Evolutionary conservation across 78 protist genomes (phyloP), one percentile per base, ranked within the genome.

Genomic region (Speleostelium caveatum): DNA sequence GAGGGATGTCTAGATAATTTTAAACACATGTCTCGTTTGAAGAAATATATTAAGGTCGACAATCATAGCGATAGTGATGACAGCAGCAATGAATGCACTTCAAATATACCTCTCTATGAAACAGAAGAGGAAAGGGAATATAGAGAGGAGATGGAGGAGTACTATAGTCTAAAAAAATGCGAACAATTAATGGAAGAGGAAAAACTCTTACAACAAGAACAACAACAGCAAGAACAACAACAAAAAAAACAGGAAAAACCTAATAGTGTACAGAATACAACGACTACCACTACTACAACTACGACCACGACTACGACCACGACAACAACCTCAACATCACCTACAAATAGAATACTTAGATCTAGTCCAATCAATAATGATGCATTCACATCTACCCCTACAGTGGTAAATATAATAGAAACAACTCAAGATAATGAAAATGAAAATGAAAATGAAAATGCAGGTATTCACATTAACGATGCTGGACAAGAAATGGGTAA

Each of bases 401-500:
- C n/a, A n/a, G n/a, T n/a, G n/a, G n/a, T n/a, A n/a, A n/a, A 68
- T 45, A 8, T 45, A 38, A 2, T 68, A 5, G 51, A 6, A 10
- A 38, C 24, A 66, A 38, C 53, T 16, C 26, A 14, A 66, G 22
- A 42, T 24, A 5, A 42, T 17, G 6, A 39, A n/a, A 26, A 21
- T 3, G 21, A n/a, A 68, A 26, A n/a, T 19, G 30, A 16, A 42
- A n/a, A n/a, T n/a, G 12, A 38, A 68, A 12, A 41, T n/a, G 10
- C 41, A 8, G 36, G 42, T 24, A 32, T 65, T 36, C 26, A 65
- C 30, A 12, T 36, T 17, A 65, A 65, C 30, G 72, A 65, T 28
- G 14, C 14, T 65, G 72, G 59, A 10, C 42, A 73, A 3, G 85
- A 75, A 28, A 75, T 75, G 21, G 85, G 85, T 24, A 24, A 38